These are phyloP conservation scores for Postia placenta DNA, from an alignment of 768 basidiomycete species.

Conservation along the genomic window DNA sequence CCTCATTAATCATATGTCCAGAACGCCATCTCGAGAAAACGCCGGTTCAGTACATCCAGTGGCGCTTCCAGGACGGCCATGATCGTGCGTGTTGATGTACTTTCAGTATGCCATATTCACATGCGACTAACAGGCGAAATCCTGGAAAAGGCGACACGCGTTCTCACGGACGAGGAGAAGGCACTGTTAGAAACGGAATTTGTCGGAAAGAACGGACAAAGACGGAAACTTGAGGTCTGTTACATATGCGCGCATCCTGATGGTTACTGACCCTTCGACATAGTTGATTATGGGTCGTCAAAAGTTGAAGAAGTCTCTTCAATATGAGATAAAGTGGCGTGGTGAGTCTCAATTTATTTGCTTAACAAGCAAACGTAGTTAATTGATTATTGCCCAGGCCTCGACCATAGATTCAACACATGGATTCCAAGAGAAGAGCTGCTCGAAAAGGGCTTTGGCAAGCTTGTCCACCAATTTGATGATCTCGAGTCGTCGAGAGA, in stretches of 20 bases:
- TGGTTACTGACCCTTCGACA: slow-evolving; percentile 3
- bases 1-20: slow-evolving; percentile 26
- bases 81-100: slow-evolving; percentile 85
- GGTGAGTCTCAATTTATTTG: slow-evolving; percentile 21
- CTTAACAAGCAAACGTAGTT: background rate
- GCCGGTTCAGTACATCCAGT: slow-evolving; percentile 94
- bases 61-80: slow-evolving; percentile 98
- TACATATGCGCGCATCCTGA: slow-evolving; percentile 2
- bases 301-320: slow-evolving; percentile 93
- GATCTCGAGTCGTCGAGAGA: slow-evolving; percentile 95
- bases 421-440: slow-evolving; percentile 90
- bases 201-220: slow-evolving; percentile 85
- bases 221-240: slow-evolving; percentile 83
- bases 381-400: slow-evolving; percentile 23
- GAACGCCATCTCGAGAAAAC: slow-evolving; percentile 95
- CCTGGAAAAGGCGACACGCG: slow-evolving; percentile 85
- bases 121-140: slow-evolving; percentile 59
- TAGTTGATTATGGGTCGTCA: slow-evolving; percentile 89
- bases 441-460: slow-evolving; percentile 79
- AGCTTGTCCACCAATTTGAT: slow-evolving; percentile 91
- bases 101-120: background rate
- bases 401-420: slow-evolving; percentile 84
- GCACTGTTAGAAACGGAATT: slow-evolving; percentile 76
- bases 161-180: slow-evolving; percentile 85
- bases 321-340: slow-evolving; percentile 89